Percentiles rank a stretch among this genome's conserved stretches.
Conservation (phyloP, 441 rosid species). For the Pelargonium australe region DNA sequence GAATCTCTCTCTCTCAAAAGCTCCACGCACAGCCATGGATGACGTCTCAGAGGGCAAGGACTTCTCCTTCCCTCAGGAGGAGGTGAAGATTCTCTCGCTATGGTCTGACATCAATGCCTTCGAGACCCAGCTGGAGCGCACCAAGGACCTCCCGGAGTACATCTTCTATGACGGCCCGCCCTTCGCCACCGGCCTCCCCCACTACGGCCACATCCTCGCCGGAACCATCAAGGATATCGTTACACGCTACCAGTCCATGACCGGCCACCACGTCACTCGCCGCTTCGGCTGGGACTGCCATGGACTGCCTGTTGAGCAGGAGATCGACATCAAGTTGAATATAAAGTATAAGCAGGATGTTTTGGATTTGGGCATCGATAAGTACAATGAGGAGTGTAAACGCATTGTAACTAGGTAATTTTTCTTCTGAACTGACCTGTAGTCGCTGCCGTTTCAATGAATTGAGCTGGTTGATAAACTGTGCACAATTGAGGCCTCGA, state of each 20-base stretch:
- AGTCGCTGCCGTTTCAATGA: background rate
- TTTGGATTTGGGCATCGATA: conserved; percentile 68
- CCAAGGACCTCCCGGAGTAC: conserved; percentile 58
- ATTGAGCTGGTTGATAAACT: background rate
- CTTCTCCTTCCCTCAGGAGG: conserved; percentile 68
- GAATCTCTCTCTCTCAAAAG: too few species aligned
- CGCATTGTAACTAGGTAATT: conserved; percentile 66
- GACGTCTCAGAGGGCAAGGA: conserved; percentile 86
- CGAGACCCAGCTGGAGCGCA: conserved; percentile 56
- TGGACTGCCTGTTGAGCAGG: conserved; percentile 88
- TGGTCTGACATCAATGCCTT: conserved; percentile 74
- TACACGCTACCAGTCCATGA: conserved; percentile 81
- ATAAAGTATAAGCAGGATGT: conserved; percentile 66
- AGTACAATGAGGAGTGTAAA: conserved; percentile 88
- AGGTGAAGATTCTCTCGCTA: conserved; percentile 48
- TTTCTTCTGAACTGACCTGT: background rate
- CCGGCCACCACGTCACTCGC: conserved; percentile 88
- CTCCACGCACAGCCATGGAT: conserved; percentile 40
- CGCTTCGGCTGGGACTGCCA: conserved; percentile 99
- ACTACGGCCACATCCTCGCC: conserved; percentile 92
- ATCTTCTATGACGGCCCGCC: conserved; percentile 96
- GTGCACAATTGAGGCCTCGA: background rate
- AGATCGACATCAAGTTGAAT: conserved; percentile 65
- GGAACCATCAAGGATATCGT: conserved; percentile 93
- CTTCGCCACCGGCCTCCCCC: conserved; percentile 94